A percentile compares a stretch with the other conserved stretches of the same genome.
Conservation (phyloP, 2,329 filamentous ascomycete species). For the Leptographium galeiforme region DNA sequence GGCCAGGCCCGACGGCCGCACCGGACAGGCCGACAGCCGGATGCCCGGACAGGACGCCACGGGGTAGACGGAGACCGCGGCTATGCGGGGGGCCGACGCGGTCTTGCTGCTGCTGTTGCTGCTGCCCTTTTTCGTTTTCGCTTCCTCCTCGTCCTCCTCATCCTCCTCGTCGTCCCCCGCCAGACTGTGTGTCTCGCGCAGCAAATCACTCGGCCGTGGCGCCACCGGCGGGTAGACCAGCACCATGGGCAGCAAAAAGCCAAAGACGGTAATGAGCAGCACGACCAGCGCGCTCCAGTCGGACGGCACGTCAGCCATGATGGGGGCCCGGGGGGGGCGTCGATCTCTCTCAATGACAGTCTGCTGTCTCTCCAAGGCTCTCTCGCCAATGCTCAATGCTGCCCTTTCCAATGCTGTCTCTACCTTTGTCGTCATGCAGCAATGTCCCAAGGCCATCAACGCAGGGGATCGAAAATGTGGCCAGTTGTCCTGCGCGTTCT, state of each 20-base stretch:
- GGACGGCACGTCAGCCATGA: not conserved
- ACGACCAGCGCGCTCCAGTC: constrained; percentile 17
- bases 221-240: constrained; percentile 41
- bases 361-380: too few species aligned
- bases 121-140: too few species aligned
- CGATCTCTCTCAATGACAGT: too few species aligned
- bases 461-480: too few species aligned
- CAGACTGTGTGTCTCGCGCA: constrained; percentile 39
- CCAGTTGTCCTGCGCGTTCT: not conserved
- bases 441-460: too few species aligned
- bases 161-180: constrained; percentile 25
- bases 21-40: constrained; percentile 50
- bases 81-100: constrained; percentile 48
- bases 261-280: constrained; percentile 29
- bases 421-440: too few species aligned
- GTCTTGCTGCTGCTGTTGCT: not conserved
- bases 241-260: constrained; percentile 40
- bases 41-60: constrained; percentile 72
- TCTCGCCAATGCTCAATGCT: too few species aligned
- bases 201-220: constrained; percentile 37
- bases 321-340: too few species aligned
- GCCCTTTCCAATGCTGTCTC: not conserved
- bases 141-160: not conserved
- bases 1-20: constrained; percentile 57
- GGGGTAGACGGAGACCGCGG: constrained; percentile 69